phyloP scores from a whole-genome alignment of 2,329 filamentous ascomycete genomes.

The Periconia sp. region DNA sequence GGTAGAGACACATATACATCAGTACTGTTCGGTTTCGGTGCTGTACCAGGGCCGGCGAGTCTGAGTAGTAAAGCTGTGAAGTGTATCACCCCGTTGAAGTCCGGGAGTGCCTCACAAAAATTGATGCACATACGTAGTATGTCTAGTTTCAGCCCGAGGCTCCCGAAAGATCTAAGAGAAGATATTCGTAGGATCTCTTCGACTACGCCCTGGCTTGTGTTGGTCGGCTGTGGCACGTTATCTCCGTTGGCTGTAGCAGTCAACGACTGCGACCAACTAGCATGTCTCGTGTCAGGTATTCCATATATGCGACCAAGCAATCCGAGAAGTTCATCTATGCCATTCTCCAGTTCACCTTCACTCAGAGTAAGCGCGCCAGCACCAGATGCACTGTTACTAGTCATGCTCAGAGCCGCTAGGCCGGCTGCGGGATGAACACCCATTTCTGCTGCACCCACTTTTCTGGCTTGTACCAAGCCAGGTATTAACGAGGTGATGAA shows the following conservation, averaged over 20 bases:
- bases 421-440: slow-evolving; percentile 93
- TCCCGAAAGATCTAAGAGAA: slow-evolving; percentile 65
- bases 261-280: slow-evolving; percentile 41
- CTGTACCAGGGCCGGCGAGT: slow-evolving; percentile 77
- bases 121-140: slow-evolving; percentile 88
- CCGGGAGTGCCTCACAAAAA: slow-evolving; percentile 89
- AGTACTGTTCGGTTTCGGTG: slow-evolving; percentile 67
- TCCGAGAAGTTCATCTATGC: slow-evolving; percentile 45
- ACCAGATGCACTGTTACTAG: slow-evolving; percentile 63
- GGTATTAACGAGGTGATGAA: slow-evolving; percentile 80
- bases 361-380: slow-evolving; percentile 68
- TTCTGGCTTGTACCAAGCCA: slow-evolving; percentile 85
- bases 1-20: slow-evolving; percentile 71
- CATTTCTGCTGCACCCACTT: slow-evolving; percentile 90
- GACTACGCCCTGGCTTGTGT: slow-evolving; percentile 42
- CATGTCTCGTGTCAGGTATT: slow-evolving; percentile 36
- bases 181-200: slow-evolving; percentile 62
- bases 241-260: slow-evolving; percentile 8
- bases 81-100: slow-evolving; percentile 85
- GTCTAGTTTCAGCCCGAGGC: slow-evolving; percentile 78
- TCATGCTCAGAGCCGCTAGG: slow-evolving; percentile 67
- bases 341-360: slow-evolving; percentile 41
- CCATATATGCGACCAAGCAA: slow-evolving; percentile 48
- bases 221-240: slow-evolving; percentile 6
- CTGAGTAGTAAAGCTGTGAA: slow-evolving; percentile 84